phyloP scores from a whole-genome alignment of 352 stramenopile genomes.

The Globisporangium carolinianum region DNA sequence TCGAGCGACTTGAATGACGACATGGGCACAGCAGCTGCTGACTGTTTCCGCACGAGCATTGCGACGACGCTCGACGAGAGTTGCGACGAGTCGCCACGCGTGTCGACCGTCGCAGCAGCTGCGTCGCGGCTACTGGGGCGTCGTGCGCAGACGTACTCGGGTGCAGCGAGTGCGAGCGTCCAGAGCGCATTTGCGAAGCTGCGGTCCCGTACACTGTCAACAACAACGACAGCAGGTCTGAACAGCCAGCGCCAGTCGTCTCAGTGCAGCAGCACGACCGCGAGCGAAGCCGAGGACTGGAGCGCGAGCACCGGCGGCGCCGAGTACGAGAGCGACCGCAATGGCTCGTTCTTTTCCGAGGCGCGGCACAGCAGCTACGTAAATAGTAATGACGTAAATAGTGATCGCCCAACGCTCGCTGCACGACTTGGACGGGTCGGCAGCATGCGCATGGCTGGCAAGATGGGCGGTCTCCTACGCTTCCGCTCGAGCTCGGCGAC shows the following conservation, averaged over 20 bases:
- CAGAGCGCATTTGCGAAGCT: conserved; percentile 14
- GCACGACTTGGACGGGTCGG: conserved; percentile 19
- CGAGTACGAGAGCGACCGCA: conserved; percentile 13
- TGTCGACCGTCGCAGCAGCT: not conserved
- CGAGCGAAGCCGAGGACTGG: conserved; percentile 17
- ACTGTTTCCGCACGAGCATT: conserved; percentile 10
- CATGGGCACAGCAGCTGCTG: not conserved
- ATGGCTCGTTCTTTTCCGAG: not conserved
- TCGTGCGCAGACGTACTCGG: conserved; percentile 9
- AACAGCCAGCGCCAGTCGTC: too few relatives aligned
- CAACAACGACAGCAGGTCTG: not conserved
- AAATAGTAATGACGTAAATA: conserved; percentile 4
- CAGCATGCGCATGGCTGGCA: conserved; percentile 23
- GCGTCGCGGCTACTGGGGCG: not conserved
- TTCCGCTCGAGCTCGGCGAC: conserved; percentile 44
- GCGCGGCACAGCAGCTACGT: conserved; percentile 6
- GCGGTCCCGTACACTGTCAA: conserved; percentile 13
- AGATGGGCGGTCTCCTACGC: conserved; percentile 24
- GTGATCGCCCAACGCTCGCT: conserved; percentile 17
- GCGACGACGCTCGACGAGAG: conserved; percentile 11
- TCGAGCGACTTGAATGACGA: conserved; percentile 6
- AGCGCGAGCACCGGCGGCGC: conserved; percentile 50
- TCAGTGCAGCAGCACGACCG: not conserved
- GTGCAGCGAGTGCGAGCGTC: conserved; percentile 2
- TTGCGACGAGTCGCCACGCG: conserved; percentile 8